phyloP scores from a whole-genome alignment of 2,329 filamentous ascomycete species.

The Pochonia chlamydosporia region DNA sequence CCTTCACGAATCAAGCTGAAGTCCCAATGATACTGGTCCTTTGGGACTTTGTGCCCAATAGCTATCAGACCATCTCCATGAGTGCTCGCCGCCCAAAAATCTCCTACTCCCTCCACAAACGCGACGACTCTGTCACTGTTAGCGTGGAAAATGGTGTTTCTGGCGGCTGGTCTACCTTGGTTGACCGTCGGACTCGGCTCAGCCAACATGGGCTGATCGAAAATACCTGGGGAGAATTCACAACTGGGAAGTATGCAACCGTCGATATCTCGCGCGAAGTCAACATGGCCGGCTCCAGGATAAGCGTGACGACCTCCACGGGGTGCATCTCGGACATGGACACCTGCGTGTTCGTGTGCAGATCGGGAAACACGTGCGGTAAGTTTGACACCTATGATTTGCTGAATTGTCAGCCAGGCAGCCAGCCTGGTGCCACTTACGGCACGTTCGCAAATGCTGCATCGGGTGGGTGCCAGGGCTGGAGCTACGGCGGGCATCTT shows the following conservation, averaged over 20 bases:
- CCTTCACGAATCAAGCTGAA: conserved; percentile 20
- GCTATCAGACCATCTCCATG: conserved; percentile 21
- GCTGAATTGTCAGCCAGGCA: conserved; percentile 22
- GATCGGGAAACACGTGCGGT: conserved; percentile 25
- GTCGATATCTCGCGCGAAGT: conserved; percentile 37
- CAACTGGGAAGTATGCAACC: conserved; percentile 28
- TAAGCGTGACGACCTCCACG: conserved; percentile 25
- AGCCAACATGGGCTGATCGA: conserved; percentile 28
- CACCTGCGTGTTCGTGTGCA: conserved; percentile 37
- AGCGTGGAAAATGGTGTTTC: conserved; percentile 30
- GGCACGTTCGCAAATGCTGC: conserved; percentile 12
- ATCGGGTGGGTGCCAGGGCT: conserved; percentile 23
- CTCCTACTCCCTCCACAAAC: conserved; percentile 29
- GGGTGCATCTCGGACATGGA: conserved; percentile 35
- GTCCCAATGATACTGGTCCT: conserved; percentile 17
- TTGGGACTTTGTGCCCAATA: conserved; percentile 2
- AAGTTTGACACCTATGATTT: conserved; percentile 29
- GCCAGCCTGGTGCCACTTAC: conserved; percentile 19
- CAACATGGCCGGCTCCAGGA: conserved; percentile 34
- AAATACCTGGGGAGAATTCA: conserved; percentile 40
- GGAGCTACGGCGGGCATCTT: conserved; percentile 18
- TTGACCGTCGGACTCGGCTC: conserved; percentile 19
- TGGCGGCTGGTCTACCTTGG: conserved; percentile 32
- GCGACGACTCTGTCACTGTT: conserved; percentile 27
- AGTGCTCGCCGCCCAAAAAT: conserved; percentile 23